These are phyloP conservation scores for Artemisia tridentata DNA, from an alignment of 129 eudicot genomes.

Conservation along the genomic window DNA sequence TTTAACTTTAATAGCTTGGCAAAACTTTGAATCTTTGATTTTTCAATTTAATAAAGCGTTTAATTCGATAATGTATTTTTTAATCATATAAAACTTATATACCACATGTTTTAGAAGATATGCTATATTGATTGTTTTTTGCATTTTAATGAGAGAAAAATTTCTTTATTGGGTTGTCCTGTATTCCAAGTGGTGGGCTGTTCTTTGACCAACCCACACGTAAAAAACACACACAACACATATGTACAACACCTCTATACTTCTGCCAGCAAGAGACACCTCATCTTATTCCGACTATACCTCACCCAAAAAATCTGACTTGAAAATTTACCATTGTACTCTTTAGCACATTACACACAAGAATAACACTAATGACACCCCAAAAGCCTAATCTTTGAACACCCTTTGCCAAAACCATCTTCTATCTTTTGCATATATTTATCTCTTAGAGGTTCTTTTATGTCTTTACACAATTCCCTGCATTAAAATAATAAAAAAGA, in stretches of 20 bases:
- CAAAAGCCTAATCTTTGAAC: constrained; percentile 23
- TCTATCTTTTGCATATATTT: neutral
- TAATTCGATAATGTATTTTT: no score
- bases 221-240: constrained; percentile 25
- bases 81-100: no score
- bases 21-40: no score
- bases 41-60: no score
- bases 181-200: constrained; percentile 28
- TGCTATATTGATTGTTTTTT: no score
- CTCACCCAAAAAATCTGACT: constrained; percentile 20
- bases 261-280: constrained; percentile 33
- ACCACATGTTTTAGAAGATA: no score
- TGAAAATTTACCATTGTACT: constrained; percentile 7
- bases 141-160: no score
- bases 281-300: constrained; percentile 29
- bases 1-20: no score
- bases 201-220: constrained; percentile 35
- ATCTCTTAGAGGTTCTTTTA: neutral
- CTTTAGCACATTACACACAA: constrained; percentile 20
- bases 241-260: constrained; percentile 1
- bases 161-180: constrained; percentile 25
- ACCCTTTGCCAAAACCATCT: constrained; percentile 3
- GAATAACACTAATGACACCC: constrained; percentile 28
- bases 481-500: neutral
- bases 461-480: constrained; percentile 23